Percentiles rank a stretch among this genome's conserved stretches.
Evolutionary conservation across 306 rosid genomes (phyloP).

Genomic region (Fragaria nilgerrensis): DNA sequence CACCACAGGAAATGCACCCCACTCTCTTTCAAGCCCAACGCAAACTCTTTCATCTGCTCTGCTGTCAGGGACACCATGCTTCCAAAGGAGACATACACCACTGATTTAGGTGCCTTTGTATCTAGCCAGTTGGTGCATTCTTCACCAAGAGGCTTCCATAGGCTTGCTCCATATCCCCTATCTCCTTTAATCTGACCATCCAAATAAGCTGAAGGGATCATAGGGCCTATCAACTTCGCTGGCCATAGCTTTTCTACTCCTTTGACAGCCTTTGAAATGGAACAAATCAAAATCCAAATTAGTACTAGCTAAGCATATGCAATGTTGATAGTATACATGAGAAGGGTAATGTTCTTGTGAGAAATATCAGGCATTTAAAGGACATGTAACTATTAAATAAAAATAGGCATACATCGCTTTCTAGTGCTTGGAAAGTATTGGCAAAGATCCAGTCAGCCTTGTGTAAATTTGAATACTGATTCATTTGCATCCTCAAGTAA

Average conservation of each 20-base stretch:
- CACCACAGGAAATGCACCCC: conserved; percentile 37
- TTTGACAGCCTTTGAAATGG: conserved; percentile 6
- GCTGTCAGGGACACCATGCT: conserved; percentile 31
- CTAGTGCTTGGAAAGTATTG: conserved; percentile 55
- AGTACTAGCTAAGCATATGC: not conserved
- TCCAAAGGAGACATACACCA: conserved; percentile 46
- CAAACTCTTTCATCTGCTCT: conserved; percentile 36
- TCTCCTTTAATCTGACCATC: conserved; percentile 33
- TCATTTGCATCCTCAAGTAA: conserved; percentile 59
- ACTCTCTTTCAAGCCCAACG: conserved; percentile 32
- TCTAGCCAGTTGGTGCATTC: conserved; percentile 34
- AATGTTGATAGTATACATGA: not conserved
- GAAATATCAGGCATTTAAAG: not conserved
- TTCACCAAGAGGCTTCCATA: conserved; percentile 24
- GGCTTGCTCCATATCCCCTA: conserved; percentile 34
- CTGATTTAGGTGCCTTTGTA: conserved; percentile 29
- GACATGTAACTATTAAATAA: not conserved
- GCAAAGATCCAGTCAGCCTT: conserved; percentile 51
- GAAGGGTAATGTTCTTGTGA: not conserved
- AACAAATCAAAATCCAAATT: not conserved
- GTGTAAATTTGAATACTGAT: conserved; percentile 48
- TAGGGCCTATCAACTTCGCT: conserved; percentile 37
- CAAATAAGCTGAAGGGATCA: conserved; percentile 49
- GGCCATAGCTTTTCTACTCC: conserved; percentile 33
- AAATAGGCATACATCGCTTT: conserved; percentile 38